Evolutionary conservation across 768 basidiomycete species (phyloP).

Genomic region (Lentinula edodes): DNA sequence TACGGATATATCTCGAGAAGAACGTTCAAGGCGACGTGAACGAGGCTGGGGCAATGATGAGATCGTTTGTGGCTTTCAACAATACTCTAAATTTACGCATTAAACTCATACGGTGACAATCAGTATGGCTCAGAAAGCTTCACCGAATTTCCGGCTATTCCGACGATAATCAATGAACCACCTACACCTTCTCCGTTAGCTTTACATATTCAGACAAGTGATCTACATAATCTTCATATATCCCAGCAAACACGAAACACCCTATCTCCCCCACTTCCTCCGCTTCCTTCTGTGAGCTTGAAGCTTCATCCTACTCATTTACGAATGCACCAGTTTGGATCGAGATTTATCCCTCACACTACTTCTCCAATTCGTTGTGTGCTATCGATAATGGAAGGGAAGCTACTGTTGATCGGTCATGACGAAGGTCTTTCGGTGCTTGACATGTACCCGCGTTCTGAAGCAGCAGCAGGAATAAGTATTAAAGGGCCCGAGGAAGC

Average conservation of each 20-base stretch:
- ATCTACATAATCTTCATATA: slow-evolving; percentile 25
- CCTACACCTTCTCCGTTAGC: slow-evolving; percentile 13
- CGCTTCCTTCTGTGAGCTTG: slow-evolving; percentile 43
- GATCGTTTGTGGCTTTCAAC: not conserved
- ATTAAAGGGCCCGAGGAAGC: slow-evolving; percentile 70
- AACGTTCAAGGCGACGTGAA: slow-evolving; percentile 47
- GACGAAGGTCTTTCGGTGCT: slow-evolving; percentile 77
- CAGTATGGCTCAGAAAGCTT: slow-evolving; percentile 7
- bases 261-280: slow-evolving; percentile 27
- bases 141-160: not conserved
- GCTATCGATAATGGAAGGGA: slow-evolving; percentile 61
- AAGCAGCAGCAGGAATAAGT: slow-evolving; percentile 34
- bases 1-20: slow-evolving; percentile 55
- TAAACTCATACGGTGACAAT: not conserved
- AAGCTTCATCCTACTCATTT: slow-evolving; percentile 57
- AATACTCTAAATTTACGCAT: not conserved
- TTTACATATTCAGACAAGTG: slow-evolving; percentile 42
- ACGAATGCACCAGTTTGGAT: slow-evolving; percentile 73
- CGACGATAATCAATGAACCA: slow-evolving; percentile 15
- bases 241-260: slow-evolving; percentile 17
- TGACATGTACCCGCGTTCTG: slow-evolving; percentile 76
- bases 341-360: slow-evolving; percentile 79
- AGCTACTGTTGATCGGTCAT: slow-evolving; percentile 71
- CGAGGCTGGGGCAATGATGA: slow-evolving; percentile 66
- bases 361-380: slow-evolving; percentile 70